These are phyloP conservation scores for Pichia cabralensis DNA, from an alignment of 805 yeast species.

Conservation along the genomic window DNA sequence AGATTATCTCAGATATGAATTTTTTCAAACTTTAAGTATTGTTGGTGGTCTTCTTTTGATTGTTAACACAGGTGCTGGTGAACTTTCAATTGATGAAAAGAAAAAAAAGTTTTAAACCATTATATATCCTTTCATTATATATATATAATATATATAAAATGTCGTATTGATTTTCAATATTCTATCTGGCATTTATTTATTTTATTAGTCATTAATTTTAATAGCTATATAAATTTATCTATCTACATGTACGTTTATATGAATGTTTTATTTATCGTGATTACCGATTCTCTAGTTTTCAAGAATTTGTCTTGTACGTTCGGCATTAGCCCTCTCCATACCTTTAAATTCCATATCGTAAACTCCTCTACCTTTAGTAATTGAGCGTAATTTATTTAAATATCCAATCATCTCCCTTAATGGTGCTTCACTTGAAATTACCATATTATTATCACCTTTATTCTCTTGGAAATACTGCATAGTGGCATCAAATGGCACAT, in stretches of 20 bases:
- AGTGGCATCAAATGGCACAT: slow-evolving; percentile 72
- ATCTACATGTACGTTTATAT: too few species aligned
- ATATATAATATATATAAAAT: too few species aligned
- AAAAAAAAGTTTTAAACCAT: slow-evolving; percentile 41
- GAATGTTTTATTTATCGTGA: too few species aligned
- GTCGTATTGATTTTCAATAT: too few species aligned
- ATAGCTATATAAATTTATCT: too few species aligned
- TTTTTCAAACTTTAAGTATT: slow-evolving; percentile 88
- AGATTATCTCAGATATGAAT: slow-evolving; percentile 85
- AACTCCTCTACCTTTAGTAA: slow-evolving; percentile 84
- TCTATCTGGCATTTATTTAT: too few species aligned
- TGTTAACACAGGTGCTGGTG: slow-evolving; percentile 95
- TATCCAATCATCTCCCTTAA: slow-evolving; percentile 88
- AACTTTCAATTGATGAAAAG: slow-evolving; percentile 87
- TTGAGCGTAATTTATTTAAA: slow-evolving; percentile 60
- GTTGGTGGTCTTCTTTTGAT: slow-evolving; percentile 89
- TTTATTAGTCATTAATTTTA: too few species aligned
- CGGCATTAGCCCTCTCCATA: slow-evolving; percentile 56
- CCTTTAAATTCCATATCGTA: slow-evolving; percentile 71
- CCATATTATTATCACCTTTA: slow-evolving; percentile 32
- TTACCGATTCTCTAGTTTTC: too few species aligned
- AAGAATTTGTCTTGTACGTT: slow-evolving; percentile 34
- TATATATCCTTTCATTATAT: too few species aligned
- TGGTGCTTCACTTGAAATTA: slow-evolving; percentile 74
- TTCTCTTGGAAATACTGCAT: slow-evolving; percentile 25